Conservation (phyloP, 192 early-diverging fungal genomes). For the Backusella psychrophila region DNA sequence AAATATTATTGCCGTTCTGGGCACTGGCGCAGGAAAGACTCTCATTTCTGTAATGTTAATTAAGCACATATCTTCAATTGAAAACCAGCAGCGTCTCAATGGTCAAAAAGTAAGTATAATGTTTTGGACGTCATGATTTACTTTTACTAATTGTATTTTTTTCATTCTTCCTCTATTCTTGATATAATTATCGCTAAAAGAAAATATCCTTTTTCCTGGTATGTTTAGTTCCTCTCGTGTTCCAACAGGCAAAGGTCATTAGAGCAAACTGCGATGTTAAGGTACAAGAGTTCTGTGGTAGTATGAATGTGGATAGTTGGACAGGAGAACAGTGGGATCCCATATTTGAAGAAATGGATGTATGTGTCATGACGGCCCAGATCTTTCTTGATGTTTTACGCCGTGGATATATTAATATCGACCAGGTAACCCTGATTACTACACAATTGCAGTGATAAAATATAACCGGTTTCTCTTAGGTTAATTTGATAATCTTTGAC, state of each 20-base stretch:
- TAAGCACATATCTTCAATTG: slow-evolving; percentile 58
- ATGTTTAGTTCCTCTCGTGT: slow-evolving; percentile 80
- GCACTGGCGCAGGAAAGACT: slow-evolving; percentile 96
- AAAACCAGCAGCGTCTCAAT: slow-evolving; percentile 27
- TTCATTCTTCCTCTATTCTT: not conserved
- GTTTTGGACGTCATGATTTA: slow-evolving; percentile 12
- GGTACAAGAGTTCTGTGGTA: slow-evolving; percentile 65
- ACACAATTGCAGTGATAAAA: not conserved
- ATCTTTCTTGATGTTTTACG: slow-evolving; percentile 76
- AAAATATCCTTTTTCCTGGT: slow-evolving; percentile 76
- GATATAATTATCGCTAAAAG: slow-evolving; percentile 19
- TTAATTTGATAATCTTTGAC: slow-evolving; percentile 87
- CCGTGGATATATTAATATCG: slow-evolving; percentile 59
- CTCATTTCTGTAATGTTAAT: slow-evolving; percentile 85
- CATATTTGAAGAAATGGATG: slow-evolving; percentile 56
- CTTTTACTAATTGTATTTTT: not conserved
- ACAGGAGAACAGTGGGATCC: slow-evolving; percentile 53
- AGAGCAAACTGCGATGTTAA: slow-evolving; percentile 57
- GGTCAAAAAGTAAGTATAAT: slow-evolving; percentile 29
- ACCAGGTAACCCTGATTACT: slow-evolving; percentile 41
- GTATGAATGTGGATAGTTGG: slow-evolving; percentile 63
- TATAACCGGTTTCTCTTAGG: slow-evolving; percentile 29
- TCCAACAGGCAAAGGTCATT: slow-evolving; percentile 80
- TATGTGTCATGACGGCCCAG: slow-evolving; percentile 85
- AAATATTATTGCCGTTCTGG: slow-evolving; percentile 88